Conservation (phyloP, 768 basidiomycete genomes). For the Pleurotus giganteus region DNA sequence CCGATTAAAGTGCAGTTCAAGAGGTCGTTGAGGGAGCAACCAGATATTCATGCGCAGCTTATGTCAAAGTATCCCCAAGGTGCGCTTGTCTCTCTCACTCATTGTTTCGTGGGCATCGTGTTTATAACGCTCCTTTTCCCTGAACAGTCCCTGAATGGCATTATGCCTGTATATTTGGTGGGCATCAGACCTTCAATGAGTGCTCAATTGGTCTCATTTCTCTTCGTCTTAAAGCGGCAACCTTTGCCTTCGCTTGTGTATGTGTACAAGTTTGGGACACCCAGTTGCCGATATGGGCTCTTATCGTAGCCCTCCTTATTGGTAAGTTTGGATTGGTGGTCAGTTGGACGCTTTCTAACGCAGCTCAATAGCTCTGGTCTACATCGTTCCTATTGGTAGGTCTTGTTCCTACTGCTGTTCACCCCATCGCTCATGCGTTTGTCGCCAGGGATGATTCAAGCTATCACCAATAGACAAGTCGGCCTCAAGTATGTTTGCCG, state of each 20-base stretch:
- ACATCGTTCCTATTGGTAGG: conserved; percentile 69
- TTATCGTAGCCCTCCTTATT: conserved; percentile 49
- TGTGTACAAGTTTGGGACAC: conserved; percentile 67
- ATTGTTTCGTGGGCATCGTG: background rate
- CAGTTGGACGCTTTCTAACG: conserved; percentile 2
- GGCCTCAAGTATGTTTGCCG: conserved; percentile 42
- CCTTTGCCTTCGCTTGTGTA: conserved; percentile 60
- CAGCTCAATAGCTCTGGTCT: conserved; percentile 40
- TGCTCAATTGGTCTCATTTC: background rate
- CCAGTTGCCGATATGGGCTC: conserved; percentile 66
- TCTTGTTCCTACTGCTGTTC: conserved; percentile 10
- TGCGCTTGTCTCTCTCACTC: conserved; percentile 9
- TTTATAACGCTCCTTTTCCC: background rate
- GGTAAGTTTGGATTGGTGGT: conserved; percentile 23
- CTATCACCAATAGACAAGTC: conserved; percentile 78
- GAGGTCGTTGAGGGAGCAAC: conserved; percentile 49
- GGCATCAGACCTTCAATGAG: conserved; percentile 8
- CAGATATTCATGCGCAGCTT: conserved; percentile 59
- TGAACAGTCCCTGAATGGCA: conserved; percentile 61
- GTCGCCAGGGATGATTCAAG: conserved; percentile 67
- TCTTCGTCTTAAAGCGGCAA: conserved; percentile 30
- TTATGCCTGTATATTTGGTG: conserved; percentile 51
- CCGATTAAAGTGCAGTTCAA: conserved; percentile 53
- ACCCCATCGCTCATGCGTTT: background rate
- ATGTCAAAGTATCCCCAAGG: conserved; percentile 55